Evolutionary conservation across 257 asterid species (phyloP), one percentile per base, ranked within the genome.

Genomic region (Pogostemon cablin): DNA sequence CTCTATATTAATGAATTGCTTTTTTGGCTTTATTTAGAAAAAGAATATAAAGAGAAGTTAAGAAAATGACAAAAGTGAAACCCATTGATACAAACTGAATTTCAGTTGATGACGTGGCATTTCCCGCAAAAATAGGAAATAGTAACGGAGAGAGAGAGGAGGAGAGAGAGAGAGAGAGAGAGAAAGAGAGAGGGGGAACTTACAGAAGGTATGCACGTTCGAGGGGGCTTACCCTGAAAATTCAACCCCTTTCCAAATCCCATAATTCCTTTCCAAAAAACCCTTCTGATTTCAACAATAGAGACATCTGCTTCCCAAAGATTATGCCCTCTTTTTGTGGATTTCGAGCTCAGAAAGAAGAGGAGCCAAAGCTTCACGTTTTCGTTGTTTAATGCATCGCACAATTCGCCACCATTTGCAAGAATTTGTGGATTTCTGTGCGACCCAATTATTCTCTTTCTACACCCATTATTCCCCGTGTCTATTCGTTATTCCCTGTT

Each of bases 81-180:
- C 41, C 71, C 42, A 66, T 81, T 75, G 75, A 67, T 63, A 38
- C 77, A 78, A 78, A 75, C 86, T 76, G 85, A 80, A 77, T 75
- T 82, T 69, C 78, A 77, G 85, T 76, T 77, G 88, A 74, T 81
- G 95, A 84, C 92, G 70, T 84, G 89, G 85, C 85, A 62, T 64
- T 72, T 75, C 63, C 76, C 83, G 84, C 82, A 73, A 78, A 68
- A 68, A 47, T 77, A 54, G 79, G 85, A 81, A 54, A 41, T 62
- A 73, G 52, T 68, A 64, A 66, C 66, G 57, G 62, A 69, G 75
- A 75, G 46, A 69, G 62, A 62, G 71, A 57, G 77, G n/a, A n/a
- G 57, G 62, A 69, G 75, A 75, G 46, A 69, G 62, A 62, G 71
- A 57, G 77, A 54, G 58, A 65, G 69, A 74, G 63, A 77, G 53